Base-by-base conservation (phyloP, 306 rosid genomes). In the Trichosanthes truncata region DNA sequence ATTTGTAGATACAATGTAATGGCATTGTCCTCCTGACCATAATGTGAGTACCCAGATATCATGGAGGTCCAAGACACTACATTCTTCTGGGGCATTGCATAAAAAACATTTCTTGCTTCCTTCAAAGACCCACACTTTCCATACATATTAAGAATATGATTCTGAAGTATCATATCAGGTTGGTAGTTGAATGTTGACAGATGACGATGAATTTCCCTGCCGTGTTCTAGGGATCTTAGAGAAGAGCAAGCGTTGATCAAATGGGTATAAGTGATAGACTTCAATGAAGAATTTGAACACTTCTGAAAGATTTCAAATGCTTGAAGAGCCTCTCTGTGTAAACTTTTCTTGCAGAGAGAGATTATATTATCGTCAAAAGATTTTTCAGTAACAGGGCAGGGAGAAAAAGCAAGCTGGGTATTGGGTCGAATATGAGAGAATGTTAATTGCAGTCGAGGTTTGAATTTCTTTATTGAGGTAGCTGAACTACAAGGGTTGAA, bases 41-140 rank as follows among this genome's bases (percentile, higher is more conserved):
- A 86, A 40, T 84, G 92, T 20, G 92, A 81, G 82, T 86, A 88
- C 72, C 92, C 96, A 12, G 91, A 88, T 63, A 93, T 93, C 84
- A 89, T 74, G 60, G 89, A 88, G 82, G 97, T 93, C 97, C 96
- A 93, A 80, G 97, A 89, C 53, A 93, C 88, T 59, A 84, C 88
- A 81, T 89, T 93, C 78, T 83, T 83, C 49, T 73, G 83, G 53
- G 81, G 84, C 97, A 93, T 93, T 86, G 79, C 63, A 48, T 91
- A 90, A 75, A 93, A 93, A 35, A 83, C 85, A 78, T 88, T 83
- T 78, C 88, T 66, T 45, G 93, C 96, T 80, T 93, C 94, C 53
- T 74, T 84, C 82, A 84, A 60, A 23, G 96, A 93, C 80, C 93
- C 91, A 68, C 96, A 93, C 83, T 89, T 93, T 61, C 93, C 90